phyloP scores from a whole-genome alignment of 805 yeast species.

The Lipomyces orientalis region DNA sequence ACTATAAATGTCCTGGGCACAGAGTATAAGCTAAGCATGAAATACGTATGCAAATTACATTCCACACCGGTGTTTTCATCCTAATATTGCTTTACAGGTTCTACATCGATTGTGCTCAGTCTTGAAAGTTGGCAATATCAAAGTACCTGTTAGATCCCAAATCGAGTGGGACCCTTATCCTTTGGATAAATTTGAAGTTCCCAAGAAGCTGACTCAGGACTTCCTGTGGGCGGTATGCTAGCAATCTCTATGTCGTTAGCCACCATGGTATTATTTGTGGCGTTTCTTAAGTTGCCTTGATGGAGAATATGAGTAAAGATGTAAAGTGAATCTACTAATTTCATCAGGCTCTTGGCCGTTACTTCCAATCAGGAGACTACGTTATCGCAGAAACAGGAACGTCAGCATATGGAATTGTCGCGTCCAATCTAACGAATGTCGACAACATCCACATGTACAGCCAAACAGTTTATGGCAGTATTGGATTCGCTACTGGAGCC shows the following conservation, averaged over 20 bases:
- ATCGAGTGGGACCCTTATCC: background rate
- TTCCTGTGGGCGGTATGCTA: constrained; percentile 2
- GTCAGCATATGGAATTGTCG: constrained; percentile 63
- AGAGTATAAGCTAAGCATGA: background rate
- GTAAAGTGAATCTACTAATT: background rate
- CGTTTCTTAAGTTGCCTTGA: background rate
- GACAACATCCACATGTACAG: background rate
- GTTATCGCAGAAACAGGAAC: constrained; percentile 71
- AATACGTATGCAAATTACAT: background rate
- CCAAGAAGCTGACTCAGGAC: constrained; percentile 1
- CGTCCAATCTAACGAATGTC: constrained; percentile 56
- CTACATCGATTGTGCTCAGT: background rate
- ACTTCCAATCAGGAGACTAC: constrained; percentile 62
- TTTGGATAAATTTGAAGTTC: background rate
- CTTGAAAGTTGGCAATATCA: background rate
- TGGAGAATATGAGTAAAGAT: background rate
- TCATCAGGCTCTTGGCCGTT: constrained; percentile 31
- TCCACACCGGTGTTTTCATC: background rate
- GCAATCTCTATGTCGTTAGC: background rate
- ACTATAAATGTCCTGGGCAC: background rate
- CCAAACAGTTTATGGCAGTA: constrained; percentile 59
- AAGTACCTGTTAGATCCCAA: background rate
- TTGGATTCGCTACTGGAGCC: constrained; percentile 70
- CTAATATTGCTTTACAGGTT: background rate
- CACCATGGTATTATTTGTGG: background rate